Percentiles rank a stretch among this genome's conserved stretches.
Conservation (phyloP, 768 basidiomycete genomes). For the Rhizopogon sp. region DNA sequence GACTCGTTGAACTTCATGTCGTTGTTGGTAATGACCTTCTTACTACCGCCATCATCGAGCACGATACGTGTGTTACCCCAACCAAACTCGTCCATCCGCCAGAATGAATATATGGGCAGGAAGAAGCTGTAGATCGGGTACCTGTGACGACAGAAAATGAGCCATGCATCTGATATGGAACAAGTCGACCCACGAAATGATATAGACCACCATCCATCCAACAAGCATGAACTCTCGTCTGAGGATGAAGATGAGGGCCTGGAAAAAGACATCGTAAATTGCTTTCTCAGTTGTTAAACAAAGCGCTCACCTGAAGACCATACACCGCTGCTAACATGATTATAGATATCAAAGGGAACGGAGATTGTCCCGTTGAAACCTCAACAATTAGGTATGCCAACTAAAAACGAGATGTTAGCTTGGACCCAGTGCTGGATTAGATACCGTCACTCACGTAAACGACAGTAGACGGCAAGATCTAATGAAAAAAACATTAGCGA, state of each 20-base stretch:
- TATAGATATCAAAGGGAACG: constrained; percentile 59
- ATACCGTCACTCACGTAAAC: constrained; percentile 43
- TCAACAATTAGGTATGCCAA: constrained; percentile 58
- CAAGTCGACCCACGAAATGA: constrained; percentile 48
- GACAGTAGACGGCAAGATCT: constrained; percentile 58
- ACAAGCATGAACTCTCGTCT: constrained; percentile 74
- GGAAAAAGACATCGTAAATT: background rate
- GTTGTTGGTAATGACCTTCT: constrained; percentile 53
- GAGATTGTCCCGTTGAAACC: constrained; percentile 45
- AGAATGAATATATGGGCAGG: constrained; percentile 67
- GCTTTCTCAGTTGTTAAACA: constrained; percentile 1
- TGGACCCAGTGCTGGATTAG: constrained; percentile 4
- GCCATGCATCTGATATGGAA: background rate
- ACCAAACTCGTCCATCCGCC: constrained; percentile 73
- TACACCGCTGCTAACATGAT: constrained; percentile 66
- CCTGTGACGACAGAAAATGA: constrained; percentile 24
- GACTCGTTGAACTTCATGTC: constrained; percentile 74
- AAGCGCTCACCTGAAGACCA: constrained; percentile 50
- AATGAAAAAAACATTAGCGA: constrained; percentile 6
- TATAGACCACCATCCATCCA: constrained; percentile 70
- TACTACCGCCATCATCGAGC: constrained; percentile 60
- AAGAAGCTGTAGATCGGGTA: constrained; percentile 67
- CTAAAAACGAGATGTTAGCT: constrained; percentile 21
- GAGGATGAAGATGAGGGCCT: constrained; percentile 64
- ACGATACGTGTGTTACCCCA: constrained; percentile 65